phyloP scores from a whole-genome alignment of 2,329 filamentous ascomycete species.

The Fusarium sp. region DNA sequence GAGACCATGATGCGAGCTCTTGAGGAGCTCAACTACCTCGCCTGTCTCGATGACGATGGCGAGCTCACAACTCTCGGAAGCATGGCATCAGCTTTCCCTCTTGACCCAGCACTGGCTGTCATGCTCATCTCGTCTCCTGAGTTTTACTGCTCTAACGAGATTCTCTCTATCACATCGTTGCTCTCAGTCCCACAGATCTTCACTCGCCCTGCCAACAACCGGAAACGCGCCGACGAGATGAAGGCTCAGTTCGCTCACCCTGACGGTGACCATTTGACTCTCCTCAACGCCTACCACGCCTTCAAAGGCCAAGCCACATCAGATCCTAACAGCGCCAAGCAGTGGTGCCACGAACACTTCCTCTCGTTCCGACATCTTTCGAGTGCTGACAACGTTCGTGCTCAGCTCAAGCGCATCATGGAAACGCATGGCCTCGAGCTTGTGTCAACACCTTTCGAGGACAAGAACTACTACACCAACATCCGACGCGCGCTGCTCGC shows the following conservation, averaged over 20 bases:
- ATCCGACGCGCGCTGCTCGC: conserved; percentile 92
- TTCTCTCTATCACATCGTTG: conserved; percentile 92
- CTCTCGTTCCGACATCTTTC: conserved; percentile 88
- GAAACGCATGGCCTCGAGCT: conserved; percentile 89
- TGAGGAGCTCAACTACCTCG: conserved; percentile 97
- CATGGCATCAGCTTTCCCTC: conserved; percentile 92
- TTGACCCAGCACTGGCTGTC: conserved; percentile 93
- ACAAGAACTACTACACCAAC: conserved; percentile 98
- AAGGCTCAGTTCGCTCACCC: conserved; percentile 92
- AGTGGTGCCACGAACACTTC: conserved; percentile 98
- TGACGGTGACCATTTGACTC: conserved; percentile 94
- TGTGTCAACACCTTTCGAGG: conserved; percentile 87
- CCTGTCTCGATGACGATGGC: conserved; percentile 95
- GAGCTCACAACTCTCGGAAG: conserved; percentile 88
- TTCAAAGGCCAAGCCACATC: conserved; percentile 79
- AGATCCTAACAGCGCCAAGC: conserved; percentile 77
- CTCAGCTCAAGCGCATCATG: conserved; percentile 96
- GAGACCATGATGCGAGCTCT: conserved; percentile 98
- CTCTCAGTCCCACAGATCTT: conserved; percentile 96
- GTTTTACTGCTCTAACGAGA: conserved; percentile 99
- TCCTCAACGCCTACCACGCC: conserved; percentile 97
- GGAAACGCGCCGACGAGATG: conserved; percentile 97
- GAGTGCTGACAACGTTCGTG: conserved; percentile 93
- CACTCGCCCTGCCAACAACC: conserved; percentile 84
- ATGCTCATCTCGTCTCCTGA: conserved; percentile 98